Conservation (phyloP, 495 filamentous ascomycete genomes). For the Terfezia claveryi region DNA sequence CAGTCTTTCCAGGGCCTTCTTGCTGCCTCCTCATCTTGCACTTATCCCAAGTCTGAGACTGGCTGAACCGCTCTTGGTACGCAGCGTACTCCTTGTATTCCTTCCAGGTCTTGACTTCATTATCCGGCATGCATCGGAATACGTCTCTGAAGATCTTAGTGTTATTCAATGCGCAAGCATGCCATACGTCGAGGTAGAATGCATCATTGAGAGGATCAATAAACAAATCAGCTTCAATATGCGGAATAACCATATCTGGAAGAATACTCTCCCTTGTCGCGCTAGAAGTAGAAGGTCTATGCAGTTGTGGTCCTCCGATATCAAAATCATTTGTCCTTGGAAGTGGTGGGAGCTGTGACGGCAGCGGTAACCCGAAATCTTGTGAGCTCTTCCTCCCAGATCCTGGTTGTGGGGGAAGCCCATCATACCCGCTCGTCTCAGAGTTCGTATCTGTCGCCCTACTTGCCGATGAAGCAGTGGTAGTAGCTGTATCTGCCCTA, state of each 20-base stretch:
- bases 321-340: conserved; percentile 56
- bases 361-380: conserved; percentile 33
- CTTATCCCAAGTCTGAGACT: conserved; percentile 29
- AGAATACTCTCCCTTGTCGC: conserved; percentile 14
- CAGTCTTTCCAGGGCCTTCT: conserved; percentile 23
- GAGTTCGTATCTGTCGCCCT: conserved; percentile 3
- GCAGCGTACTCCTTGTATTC: conserved; percentile 75
- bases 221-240: conserved; percentile 49
- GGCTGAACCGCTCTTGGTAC: conserved; percentile 58
- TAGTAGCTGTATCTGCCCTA: background rate
- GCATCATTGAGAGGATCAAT: conserved; percentile 57
- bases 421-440: conserved; percentile 23
- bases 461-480: background rate
- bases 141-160: conserved; percentile 80
- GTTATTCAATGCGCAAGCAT: conserved; percentile 75
- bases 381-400: conserved; percentile 27
- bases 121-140: conserved; percentile 93
- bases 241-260: conserved; percentile 42
- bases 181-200: conserved; percentile 80
- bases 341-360: conserved; percentile 44
- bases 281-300: conserved; percentile 17
- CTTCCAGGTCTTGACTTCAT: conserved; percentile 77
- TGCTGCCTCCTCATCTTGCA: conserved; percentile 28
- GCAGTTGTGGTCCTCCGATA: conserved; percentile 39
- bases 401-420: conserved; percentile 30